These are phyloP conservation scores for Puccinia polysora DNA, from an alignment of 1,284 basidiomycete genomes.

Conservation along the genomic window DNA sequence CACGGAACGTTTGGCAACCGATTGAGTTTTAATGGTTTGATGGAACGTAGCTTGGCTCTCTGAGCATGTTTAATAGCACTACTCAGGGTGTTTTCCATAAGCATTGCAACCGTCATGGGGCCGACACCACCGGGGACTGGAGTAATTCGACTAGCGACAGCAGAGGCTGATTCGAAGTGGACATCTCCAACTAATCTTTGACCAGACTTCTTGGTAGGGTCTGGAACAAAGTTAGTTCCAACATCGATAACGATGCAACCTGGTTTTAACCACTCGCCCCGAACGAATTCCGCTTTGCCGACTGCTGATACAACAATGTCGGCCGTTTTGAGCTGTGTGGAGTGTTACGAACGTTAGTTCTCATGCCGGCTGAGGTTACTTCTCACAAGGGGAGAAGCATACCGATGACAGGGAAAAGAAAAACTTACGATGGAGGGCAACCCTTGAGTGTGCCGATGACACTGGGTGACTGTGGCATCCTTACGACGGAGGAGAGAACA, in stretches of 20 bases:
- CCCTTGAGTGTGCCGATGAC: conserved; percentile 83
- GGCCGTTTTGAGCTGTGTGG: conserved; percentile 67
- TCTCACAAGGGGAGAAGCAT: background rate
- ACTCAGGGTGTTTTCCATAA: conserved; percentile 90
- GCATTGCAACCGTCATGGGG: conserved; percentile 97
- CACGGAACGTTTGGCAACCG: conserved; percentile 76
- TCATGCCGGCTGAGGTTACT: conserved; percentile 6
- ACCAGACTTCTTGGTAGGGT: conserved; percentile 86
- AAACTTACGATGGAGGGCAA: conserved; percentile 67
- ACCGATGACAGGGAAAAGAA: conserved; percentile 18
- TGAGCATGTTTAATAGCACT: conserved; percentile 79
- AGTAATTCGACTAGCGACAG: conserved; percentile 82
- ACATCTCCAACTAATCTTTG: conserved; percentile 96
- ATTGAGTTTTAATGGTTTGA: conserved; percentile 74
- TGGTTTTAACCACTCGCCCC: conserved; percentile 91
- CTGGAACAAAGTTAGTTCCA: conserved; percentile 95
- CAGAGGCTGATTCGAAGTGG: conserved; percentile 70
- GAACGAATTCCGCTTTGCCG: conserved; percentile 81
- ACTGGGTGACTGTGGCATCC: conserved; percentile 96
- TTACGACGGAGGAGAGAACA: conserved; percentile 79
- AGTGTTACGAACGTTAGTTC: too few species aligned
- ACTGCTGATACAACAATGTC: conserved; percentile 93
- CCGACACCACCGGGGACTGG: conserved; percentile 98
- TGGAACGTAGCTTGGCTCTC: conserved; percentile 60
- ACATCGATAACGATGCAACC: conserved; percentile 93